Evolutionary conservation across 169 alveolate species (phyloP).

Genomic region (Eimeria acervulina): DNA sequence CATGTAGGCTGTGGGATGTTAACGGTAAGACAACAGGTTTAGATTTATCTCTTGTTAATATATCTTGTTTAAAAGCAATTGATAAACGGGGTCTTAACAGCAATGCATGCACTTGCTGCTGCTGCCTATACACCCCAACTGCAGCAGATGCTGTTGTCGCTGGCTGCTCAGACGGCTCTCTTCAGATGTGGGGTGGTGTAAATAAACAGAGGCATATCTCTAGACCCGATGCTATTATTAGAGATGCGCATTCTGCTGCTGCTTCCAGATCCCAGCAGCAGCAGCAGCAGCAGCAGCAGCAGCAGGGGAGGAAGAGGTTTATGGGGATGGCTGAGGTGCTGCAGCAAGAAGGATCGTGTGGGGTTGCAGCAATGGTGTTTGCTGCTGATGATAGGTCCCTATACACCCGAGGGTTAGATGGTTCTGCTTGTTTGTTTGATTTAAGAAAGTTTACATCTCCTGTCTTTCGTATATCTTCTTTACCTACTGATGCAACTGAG

Average conservation of each 20-base stretch:
- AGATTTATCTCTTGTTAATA: constrained; percentile 68
- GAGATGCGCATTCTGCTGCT: background rate
- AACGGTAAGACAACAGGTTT: constrained; percentile 71
- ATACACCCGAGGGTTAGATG: constrained; percentile 74
- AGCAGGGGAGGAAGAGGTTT: background rate
- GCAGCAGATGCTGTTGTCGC: constrained; percentile 68
- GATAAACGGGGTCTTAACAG: constrained; percentile 75
- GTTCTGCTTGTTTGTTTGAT: constrained; percentile 68
- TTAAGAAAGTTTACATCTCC: constrained; percentile 66
- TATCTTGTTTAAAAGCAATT: constrained; percentile 77
- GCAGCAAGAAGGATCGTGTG: background rate
- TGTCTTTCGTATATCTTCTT: background rate
- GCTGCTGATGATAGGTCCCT: constrained; percentile 53
- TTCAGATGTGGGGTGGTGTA: constrained; percentile 79
- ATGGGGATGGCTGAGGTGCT: background rate
- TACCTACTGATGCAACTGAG: constrained; percentile 9
- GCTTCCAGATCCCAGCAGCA: no score
- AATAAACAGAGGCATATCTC: background rate
- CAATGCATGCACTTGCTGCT: constrained; percentile 56
- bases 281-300: constrained; percentile 8
- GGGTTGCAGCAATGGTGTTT: constrained; percentile 16
- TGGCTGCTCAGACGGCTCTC: constrained; percentile 84
- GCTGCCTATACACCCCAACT: constrained; percentile 75
- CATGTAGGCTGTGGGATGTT: constrained; percentile 83
- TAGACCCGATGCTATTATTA: constrained; percentile 66